phyloP scores from a whole-genome alignment of 495 filamentous ascomycete genomes.

The Venustampulla echinocandica region DNA sequence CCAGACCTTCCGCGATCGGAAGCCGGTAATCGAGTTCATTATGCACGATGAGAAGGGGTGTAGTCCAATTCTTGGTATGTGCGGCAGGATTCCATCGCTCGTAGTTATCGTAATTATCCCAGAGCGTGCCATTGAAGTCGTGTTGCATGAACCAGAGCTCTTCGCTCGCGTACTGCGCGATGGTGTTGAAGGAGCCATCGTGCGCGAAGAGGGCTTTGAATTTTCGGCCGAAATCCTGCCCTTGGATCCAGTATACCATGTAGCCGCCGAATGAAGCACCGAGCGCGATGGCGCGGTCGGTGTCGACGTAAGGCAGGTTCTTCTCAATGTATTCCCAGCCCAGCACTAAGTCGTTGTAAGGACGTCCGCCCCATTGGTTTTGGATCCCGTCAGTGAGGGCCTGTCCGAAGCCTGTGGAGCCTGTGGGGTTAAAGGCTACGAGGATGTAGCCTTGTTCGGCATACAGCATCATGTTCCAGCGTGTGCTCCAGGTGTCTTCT shows the following conservation, averaged over 20 bases:
- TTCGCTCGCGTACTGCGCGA: constrained; percentile 64
- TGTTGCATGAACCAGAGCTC: constrained; percentile 86
- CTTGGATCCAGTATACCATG: constrained; percentile 78
- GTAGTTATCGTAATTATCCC: constrained; percentile 64
- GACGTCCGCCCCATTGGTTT: constrained; percentile 65
- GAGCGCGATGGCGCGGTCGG: constrained; percentile 58
- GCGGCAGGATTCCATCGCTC: constrained; percentile 71
- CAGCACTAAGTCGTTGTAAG: constrained; percentile 71
- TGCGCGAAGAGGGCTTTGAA: constrained; percentile 89
- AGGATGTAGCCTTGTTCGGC: constrained; percentile 87
- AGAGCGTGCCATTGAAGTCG: constrained; percentile 67
- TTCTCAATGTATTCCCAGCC: constrained; percentile 66
- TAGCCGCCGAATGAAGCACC: constrained; percentile 83
- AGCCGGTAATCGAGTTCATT: constrained; percentile 85
- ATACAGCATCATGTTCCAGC: constrained; percentile 88
- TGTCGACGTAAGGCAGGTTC: constrained; percentile 67
- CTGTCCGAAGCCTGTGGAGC: constrained; percentile 78
- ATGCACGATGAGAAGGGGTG: constrained; percentile 70
- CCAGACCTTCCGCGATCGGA: constrained; percentile 70
- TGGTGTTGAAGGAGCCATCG: constrained; percentile 79
- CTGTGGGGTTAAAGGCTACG: constrained; percentile 78
- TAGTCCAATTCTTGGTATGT: constrained; percentile 61
- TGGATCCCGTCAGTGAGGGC: constrained; percentile 64
- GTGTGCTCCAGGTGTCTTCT: constrained; percentile 63
- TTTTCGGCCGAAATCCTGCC: constrained; percentile 58